Base-by-base conservation (phyloP, 2,329 filamentous ascomycete species). In the Phialophora tarda region DNA sequence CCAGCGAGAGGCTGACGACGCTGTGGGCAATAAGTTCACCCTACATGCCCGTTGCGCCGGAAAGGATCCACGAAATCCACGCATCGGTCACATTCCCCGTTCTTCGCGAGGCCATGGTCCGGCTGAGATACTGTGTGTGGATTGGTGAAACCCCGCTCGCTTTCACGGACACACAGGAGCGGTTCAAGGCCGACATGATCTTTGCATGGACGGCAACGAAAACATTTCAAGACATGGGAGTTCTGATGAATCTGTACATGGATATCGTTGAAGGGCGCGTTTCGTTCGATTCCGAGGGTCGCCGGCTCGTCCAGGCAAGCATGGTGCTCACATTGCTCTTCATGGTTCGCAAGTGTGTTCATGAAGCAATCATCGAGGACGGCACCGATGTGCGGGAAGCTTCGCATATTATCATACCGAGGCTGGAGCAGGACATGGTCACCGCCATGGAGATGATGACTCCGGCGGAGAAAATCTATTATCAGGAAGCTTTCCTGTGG, bases 121-220 rank as follows among this genome's bases (percentile, higher is more conserved):
- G 57, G 21, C 38, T 65, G 58, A 54, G 63, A 58, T 60, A 28
- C 21, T 65, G 57, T 32, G 23, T 65, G 34, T 53, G 26, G 34
- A 21, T 65, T 12, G 63, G 41, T 1, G 47, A 62, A 21, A 50
- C 41, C 1, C 58, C 47, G 10, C 28, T 65, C 11, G 34, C 63
- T 6, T 54, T 59, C 34, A 24, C n/a, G n/a, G 56, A 32, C 21
- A 11, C 63, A n/a, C 24, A 59, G 23, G 57, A 65, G 28, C 57
- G 28, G 51, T n/a, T 48, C 28, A 51, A 44, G 8, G 63, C 47
- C 11, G 50, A 56, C 21, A 34, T 61, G 41, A 17, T 65, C 24
- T 65, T 48, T 41, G 57, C 34, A 12, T 65, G 63, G 63, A 65
- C 62, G 11, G 63, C 58, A n/a, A 65, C 63, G 26, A 56, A 50